These are phyloP conservation scores for Leishmania martiniquensis DNA, from an alignment of 208 protist genomes.

Conservation along the genomic window DNA sequence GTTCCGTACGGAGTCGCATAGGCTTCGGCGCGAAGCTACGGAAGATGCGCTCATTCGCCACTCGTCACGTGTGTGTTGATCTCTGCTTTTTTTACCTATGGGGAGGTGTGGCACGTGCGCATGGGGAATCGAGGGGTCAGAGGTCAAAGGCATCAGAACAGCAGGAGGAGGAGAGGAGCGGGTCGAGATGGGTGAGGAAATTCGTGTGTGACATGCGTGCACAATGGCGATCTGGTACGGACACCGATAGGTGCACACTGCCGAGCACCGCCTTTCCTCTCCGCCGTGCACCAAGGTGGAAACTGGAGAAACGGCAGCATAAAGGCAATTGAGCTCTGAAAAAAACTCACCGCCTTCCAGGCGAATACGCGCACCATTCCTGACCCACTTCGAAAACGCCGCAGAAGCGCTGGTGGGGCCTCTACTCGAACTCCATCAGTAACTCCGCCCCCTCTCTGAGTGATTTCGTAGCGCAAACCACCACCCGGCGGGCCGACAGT, in stretches of 20 bases:
- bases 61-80: neutral
- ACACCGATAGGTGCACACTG: neutral
- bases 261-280: neutral
- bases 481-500: slow-evolving; percentile 58
- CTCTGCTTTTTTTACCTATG: neutral
- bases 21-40: neutral
- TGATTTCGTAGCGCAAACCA: slow-evolving; percentile 68
- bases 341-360: neutral
- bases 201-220: neutral
- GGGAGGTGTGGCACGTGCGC: neutral
- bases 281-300: neutral
- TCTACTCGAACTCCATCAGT: slow-evolving; percentile 55
- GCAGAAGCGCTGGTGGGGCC: no score
- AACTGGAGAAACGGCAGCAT: no score
- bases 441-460: slow-evolving; percentile 75
- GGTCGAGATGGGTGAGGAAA: neutral
- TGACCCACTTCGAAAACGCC: neutral
- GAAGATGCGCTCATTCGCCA: neutral
- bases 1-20: neutral
- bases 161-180: neutral
- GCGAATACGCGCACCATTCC: neutral
- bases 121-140: neutral
- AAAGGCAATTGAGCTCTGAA: neutral
- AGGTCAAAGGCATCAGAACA: neutral
- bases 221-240: neutral